Evolutionary conservation across 768 basidiomycete genomes (phyloP), one percentile per base, ranked within the genome.

Genomic region (Phylloporus rhodoxanthus): DNA sequence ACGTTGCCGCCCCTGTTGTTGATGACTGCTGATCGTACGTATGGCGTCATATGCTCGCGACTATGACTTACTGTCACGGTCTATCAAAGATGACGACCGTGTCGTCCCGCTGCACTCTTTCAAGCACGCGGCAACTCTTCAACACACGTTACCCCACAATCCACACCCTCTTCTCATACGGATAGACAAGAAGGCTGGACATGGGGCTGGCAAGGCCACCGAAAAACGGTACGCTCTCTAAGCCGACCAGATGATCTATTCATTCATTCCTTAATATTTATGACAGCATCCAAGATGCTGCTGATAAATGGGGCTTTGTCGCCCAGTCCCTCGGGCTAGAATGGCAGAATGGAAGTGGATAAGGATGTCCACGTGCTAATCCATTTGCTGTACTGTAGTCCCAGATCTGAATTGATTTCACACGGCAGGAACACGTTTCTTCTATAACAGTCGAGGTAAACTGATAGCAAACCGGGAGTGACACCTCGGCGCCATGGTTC

Each of bases 21-120:
- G n/a, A 69, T 85, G 61, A 89, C 87, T n/a, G 87, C 85, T 15
- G 87, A 87, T 64, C 86, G 85, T 90, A 64, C 55, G 85, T 75
- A 39, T 25, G 15, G n/a, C 9, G 7, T 28, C 8, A 8, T 28
- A 28, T 30, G 5, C 19, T 17, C 15, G 30, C 20, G 6, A 45
- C 33, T 8, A 25, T 45, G 38, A 43, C 54, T 58, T 19, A 58
- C 28, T 19, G 17, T n/a, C 26, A 20, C 5, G 13, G 25, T 41
- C 39, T 34, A 33, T 19, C 28, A 11, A 57, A 88, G 87, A 88
- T 54, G 89, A 91, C 56, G 87, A 89, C 58, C 83, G 89, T 29
- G 89, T 91, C n/a, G 87, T 91, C 5, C 87, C 87, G 1, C 70
- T 88, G 62, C 90, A 91, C 67, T 87, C 87, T 8, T 90, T 87